Evolutionary conservation across 495 filamentous ascomycete genomes (phyloP).

Genomic region (Penicillium fimorum): DNA sequence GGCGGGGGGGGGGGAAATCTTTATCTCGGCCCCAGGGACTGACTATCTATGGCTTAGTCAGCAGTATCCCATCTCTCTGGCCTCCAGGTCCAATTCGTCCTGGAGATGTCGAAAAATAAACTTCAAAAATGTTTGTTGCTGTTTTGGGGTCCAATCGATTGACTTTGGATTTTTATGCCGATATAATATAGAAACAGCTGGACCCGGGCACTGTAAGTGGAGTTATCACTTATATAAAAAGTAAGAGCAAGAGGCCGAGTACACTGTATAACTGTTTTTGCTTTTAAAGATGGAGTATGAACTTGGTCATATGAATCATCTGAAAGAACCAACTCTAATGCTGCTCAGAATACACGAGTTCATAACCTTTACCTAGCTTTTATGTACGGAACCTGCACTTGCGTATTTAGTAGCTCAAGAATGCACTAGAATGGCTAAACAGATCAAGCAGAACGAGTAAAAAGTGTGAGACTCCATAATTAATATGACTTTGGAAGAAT

Average conservation of each 20-base stretch:
- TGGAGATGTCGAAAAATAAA: neutral
- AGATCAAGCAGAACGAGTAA: neutral
- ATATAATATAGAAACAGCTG: neutral
- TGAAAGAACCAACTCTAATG: too few species aligned
- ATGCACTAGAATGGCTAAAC: neutral
- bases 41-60: constrained; percentile 17
- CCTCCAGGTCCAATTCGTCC: neutral
- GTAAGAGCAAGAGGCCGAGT: neutral
- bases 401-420: too few species aligned
- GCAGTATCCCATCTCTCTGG: constrained; percentile 1
- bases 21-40: neutral
- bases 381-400: too few species aligned
- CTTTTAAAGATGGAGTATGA: neutral
- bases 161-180: neutral
- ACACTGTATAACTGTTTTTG: neutral
- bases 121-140: neutral
- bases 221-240: neutral
- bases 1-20: constrained; percentile 2
- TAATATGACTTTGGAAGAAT: too few species aligned
- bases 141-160: neutral
- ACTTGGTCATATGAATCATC: too few species aligned
- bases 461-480: neutral
- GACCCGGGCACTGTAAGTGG: too few species aligned
- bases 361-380: too few species aligned
- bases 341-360: too few species aligned